Evolutionary conservation across 495 filamentous ascomycete species (phyloP).

Genomic region (Rostrohypoxylon terebratum): DNA sequence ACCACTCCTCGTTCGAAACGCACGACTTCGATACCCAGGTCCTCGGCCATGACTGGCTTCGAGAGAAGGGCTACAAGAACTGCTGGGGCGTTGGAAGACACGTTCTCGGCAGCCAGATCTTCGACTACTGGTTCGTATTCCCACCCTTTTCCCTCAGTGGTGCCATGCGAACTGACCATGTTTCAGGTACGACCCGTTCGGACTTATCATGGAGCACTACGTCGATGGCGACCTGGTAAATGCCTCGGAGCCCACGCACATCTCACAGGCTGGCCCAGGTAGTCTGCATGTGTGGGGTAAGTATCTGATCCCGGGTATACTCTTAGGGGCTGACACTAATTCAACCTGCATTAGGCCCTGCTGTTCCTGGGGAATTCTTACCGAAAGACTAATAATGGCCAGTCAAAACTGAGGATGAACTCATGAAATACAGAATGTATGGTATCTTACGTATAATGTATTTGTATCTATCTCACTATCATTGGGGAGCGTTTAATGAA

Average conservation of each 20-base stretch:
- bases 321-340: slow-evolving; percentile 1
- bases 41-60: slow-evolving; percentile 78
- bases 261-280: slow-evolving; percentile 55
- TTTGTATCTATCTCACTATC: slow-evolving; percentile 25
- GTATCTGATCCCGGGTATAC: slow-evolving; percentile 22
- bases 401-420: background rate
- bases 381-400: slow-evolving; percentile 19
- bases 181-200: slow-evolving; percentile 68
- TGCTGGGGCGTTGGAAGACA: slow-evolving; percentile 81
- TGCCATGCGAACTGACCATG: background rate
- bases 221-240: slow-evolving; percentile 78
- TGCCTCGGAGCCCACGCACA: slow-evolving; percentile 65
- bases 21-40: slow-evolving; percentile 81
- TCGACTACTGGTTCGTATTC: slow-evolving; percentile 74
- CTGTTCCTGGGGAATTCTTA: slow-evolving; percentile 43
- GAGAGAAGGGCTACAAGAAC: slow-evolving; percentile 69
- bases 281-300: slow-evolving; percentile 65
- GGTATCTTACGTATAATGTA: slow-evolving; percentile 17
- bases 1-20: slow-evolving; percentile 80
- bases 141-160: background rate
- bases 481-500: slow-evolving; percentile 11
- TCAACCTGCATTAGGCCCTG: slow-evolving; percentile 38
- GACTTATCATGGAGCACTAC: slow-evolving; percentile 73
- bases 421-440: slow-evolving; percentile 1
- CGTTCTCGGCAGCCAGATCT: slow-evolving; percentile 71